Base-by-base conservation (phyloP, 2,329 filamentous ascomycete genomes). In the Sarocladium brachiariae region DNA sequence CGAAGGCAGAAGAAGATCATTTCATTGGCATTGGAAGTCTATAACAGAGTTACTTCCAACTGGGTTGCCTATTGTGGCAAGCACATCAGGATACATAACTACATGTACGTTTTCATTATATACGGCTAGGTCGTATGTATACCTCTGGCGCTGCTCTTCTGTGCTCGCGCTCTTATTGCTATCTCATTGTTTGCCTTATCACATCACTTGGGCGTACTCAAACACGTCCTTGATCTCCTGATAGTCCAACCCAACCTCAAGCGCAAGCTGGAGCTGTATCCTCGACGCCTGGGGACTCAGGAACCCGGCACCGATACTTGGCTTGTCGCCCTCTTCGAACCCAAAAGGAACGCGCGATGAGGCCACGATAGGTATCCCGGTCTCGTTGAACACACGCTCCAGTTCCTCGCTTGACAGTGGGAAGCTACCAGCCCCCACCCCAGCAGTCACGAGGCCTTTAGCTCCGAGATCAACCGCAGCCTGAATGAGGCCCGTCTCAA, bases 271-370 rank as follows among this genome's bases (percentile, higher is more conserved):
- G 54, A 81, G 61, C 61, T 80, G 61, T 18, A 81, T 71, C 39
- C 76, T 70, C 27, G 74, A 71, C 61, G 80, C 80, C 56, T 75
- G 72, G 3, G 78, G 78, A 55, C 80, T 80, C 41, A 79, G 68
- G 52, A 75, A 77, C 0, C 77, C 77, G 41, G 71, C 72, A 1
- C 72, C 72, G 18, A 65, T 63, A 46, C 59, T 61, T 43, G 73
- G 70, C 35, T 63, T 66, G 70, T 70, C n/a, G 78, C 75, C 53
- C 73, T 76, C 0, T 77, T 77, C 48, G 74, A 75, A 53, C 70
- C 67, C 18, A 71, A 71, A 33, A 31, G 43, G 43, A 13, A 47
- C 43, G 10, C 78, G 61, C 39, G 74, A 72, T 50, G 73, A 77
- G 18, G 72, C 70, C 1, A 81, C 70, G 14, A 81, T 70, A 4